Evolutionary conservation across 495 filamentous ascomycete species (phyloP), one percentile per base, ranked within the genome.

Genomic region (Xylaria intraflava): DNA sequence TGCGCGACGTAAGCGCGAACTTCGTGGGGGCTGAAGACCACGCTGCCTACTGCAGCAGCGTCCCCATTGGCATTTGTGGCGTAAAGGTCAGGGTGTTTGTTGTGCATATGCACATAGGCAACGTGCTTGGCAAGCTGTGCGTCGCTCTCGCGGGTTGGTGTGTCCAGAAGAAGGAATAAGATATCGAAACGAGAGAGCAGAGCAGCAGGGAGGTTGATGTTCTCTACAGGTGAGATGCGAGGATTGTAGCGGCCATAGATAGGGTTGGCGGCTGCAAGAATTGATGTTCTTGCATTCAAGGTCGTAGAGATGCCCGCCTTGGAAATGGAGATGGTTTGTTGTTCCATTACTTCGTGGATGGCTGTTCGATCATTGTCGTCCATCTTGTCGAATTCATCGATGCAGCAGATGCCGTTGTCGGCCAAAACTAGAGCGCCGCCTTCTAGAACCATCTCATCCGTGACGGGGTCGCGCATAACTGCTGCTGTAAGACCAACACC

Each of bases 311-410:
- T 98, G 55, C 93, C 93, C 16, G 93, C 93, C 76, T 98, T 98
- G 58, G 91, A 95, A 59, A 98, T 97, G 50, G 89, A 95, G 52
- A 98, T 98, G 45, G 93, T 98, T 71, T 98, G 93, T 67, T 98
- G 93, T 65, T 98, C 93, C 93, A 98, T 98, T 27, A 98, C 93
- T 83, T 98, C 93, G 78, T 98, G 93, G 65, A 98, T 97, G 26
- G 94, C 94, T 0, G 93, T 97, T 53, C 93, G 81, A 69, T 97
- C 94, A 49, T 81, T 79, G 65, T 98, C 93, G 65, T 97, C 94
- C 93, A 98, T 98, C 73, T 98, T 98, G 77, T 98, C 93, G 65
- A 98, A 98, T 68, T 98, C 93, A 75, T 98, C 93, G 71, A 98
- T 98, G 67, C 93, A 98, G 83, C 93, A 98, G 70, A 95, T 94